These are phyloP conservation scores for Cryphonectria japonica DNA, from an alignment of 2,329 filamentous ascomycete genomes.

Conservation along the genomic window DNA sequence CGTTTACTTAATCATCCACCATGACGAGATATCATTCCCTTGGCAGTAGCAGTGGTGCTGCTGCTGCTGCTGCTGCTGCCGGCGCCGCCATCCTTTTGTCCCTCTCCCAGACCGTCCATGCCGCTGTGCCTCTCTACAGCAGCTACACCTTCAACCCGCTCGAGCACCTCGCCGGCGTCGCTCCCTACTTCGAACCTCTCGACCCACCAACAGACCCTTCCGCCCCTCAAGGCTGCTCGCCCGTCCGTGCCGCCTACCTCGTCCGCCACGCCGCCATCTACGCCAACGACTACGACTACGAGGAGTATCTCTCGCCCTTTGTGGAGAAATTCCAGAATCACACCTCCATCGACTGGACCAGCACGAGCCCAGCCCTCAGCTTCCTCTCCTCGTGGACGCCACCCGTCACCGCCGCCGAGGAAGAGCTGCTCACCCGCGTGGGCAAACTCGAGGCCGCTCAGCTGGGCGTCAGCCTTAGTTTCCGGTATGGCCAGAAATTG, in stretches of 20 bases:
- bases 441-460: slow-evolving; percentile 64
- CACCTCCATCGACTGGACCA: slow-evolving; percentile 58
- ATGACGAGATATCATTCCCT: neutral
- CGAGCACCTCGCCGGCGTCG: slow-evolving; percentile 58
- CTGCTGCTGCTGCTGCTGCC: neutral
- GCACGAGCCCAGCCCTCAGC: slow-evolving; percentile 52
- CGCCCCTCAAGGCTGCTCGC: slow-evolving; percentile 54
- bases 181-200: slow-evolving; percentile 61
- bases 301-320: slow-evolving; percentile 60
- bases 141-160: slow-evolving; percentile 57
- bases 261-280: slow-evolving; percentile 64
- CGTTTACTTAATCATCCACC: no score
- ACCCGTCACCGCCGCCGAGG: slow-evolving; percentile 59
- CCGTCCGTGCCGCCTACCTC: slow-evolving; percentile 57
- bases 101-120: slow-evolving; percentile 4
- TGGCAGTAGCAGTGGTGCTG: no score
- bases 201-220: slow-evolving; percentile 49
- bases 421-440: slow-evolving; percentile 63
- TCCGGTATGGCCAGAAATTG: slow-evolving; percentile 58
- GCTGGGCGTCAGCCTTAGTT: slow-evolving; percentile 60
- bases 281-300: slow-evolving; percentile 62
- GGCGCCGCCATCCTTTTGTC: neutral
- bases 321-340: slow-evolving; percentile 62
- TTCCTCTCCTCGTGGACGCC: slow-evolving; percentile 62
- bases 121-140: slow-evolving; percentile 43